A percentile compares a stretch with the other conserved stretches of the same genome.
phyloP scores from a whole-genome alignment of 345 rosid genomes.

The Geranium brycei region DNA sequence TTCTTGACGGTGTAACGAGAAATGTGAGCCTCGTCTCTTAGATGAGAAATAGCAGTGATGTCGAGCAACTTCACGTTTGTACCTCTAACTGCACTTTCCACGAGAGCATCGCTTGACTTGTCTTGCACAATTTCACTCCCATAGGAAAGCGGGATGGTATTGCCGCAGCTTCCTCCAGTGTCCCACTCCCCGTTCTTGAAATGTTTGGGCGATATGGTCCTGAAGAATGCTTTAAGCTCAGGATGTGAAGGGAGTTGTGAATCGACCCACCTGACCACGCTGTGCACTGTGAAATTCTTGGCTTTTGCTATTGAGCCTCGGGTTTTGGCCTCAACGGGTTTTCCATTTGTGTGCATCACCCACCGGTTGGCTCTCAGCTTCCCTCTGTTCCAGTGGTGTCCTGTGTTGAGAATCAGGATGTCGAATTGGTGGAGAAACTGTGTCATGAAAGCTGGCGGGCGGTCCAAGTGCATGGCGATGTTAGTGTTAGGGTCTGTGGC shows the following conservation, averaged over 20 bases:
- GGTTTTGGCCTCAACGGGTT: conserved; percentile 21
- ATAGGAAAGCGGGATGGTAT: conserved; percentile 37
- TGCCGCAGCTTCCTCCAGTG: conserved; percentile 64
- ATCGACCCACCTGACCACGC: conserved; percentile 50
- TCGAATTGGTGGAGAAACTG: conserved; percentile 38
- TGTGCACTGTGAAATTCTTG: conserved; percentile 44
- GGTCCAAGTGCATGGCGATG: conserved; percentile 66
- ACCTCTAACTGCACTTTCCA: conserved; percentile 43
- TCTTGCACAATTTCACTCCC: conserved; percentile 38
- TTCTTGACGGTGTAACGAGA: conserved; percentile 24
- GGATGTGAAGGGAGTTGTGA: conserved; percentile 45
- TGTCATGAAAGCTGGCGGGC: conserved; percentile 58
- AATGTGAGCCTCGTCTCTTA: conserved; percentile 69
- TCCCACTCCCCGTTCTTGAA: conserved; percentile 71
- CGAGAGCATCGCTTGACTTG: conserved; percentile 36
- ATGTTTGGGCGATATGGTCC: conserved; percentile 67
- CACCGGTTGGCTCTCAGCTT: conserved; percentile 54
- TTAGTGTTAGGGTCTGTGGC: conserved; percentile 16
- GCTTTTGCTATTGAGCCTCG: conserved; percentile 34
- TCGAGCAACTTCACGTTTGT: conserved; percentile 54
- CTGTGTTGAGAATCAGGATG: conserved; percentile 58
- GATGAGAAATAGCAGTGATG: conserved; percentile 51
- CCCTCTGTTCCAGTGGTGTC: conserved; percentile 77
- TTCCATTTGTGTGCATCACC: conserved; percentile 54
- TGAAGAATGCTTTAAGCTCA: conserved; percentile 45